Evolutionary conservation across 1,139 yeast genomes (phyloP).

Genomic region (Lodderomyces oxycetoniae): DNA sequence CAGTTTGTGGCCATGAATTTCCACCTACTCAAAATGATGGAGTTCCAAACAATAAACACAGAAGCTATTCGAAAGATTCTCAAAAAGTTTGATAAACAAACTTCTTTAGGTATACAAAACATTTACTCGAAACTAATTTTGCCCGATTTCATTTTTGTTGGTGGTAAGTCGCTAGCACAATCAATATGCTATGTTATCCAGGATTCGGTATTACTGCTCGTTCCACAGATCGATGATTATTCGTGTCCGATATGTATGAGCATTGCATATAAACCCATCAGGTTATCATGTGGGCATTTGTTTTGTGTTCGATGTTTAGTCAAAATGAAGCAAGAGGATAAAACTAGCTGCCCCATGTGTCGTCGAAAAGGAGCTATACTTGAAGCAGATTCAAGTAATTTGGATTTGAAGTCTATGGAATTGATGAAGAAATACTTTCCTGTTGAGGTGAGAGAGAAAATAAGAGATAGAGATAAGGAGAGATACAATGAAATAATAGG

Average conservation of each 20-base stretch:
- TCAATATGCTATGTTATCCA: slow-evolving; percentile 55
- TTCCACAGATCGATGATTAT: slow-evolving; percentile 74
- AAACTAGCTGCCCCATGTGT: slow-evolving; percentile 66
- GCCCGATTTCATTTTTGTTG: slow-evolving; percentile 42
- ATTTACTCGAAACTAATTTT: slow-evolving; percentile 45
- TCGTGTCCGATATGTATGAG: slow-evolving; percentile 68
- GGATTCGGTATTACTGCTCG: slow-evolving; percentile 46
- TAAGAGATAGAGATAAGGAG: slow-evolving; percentile 56
- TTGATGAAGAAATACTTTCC: slow-evolving; percentile 62
- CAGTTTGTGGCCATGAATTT: slow-evolving; percentile 51
- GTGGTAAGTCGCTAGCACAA: slow-evolving; percentile 49
- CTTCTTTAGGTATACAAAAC: slow-evolving; percentile 48
- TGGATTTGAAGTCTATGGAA: slow-evolving; percentile 51
- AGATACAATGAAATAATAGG: slow-evolving; percentile 29
- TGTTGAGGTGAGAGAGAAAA: slow-evolving; percentile 57
- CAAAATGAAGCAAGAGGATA: slow-evolving; percentile 54
- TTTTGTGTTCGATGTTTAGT: slow-evolving; percentile 72
- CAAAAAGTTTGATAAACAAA: slow-evolving; percentile 72
- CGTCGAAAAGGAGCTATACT: slow-evolving; percentile 48
- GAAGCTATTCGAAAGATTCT: slow-evolving; percentile 63
- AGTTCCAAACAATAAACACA: slow-evolving; percentile 59
- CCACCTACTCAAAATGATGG: slow-evolving; percentile 52
- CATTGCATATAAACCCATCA: slow-evolving; percentile 67
- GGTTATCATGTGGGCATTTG: slow-evolving; percentile 57
- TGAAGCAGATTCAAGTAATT: slow-evolving; percentile 54